Evolutionary conservation across 331 rosid species (phyloP).

Genomic region (Stylosanthes scabra): DNA sequence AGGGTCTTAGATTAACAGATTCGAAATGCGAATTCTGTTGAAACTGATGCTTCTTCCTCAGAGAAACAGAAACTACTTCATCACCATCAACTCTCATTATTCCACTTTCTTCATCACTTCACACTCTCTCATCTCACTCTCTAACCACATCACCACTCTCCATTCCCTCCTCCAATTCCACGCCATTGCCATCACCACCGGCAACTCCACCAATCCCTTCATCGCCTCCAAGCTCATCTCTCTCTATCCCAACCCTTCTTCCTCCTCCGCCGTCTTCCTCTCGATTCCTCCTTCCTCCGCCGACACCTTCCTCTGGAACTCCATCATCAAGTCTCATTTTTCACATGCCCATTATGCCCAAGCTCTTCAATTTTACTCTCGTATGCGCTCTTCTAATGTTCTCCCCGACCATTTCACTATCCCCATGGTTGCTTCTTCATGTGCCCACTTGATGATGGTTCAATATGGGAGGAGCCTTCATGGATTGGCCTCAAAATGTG

Average conservation of each 20-base stretch:
- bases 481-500: conserved; percentile 65
- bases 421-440: conserved; percentile 63
- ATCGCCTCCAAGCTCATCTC: conserved; percentile 78
- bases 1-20: not conserved
- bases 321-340: conserved; percentile 71
- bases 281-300: conserved; percentile 45
- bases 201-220: conserved; percentile 73
- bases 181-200: conserved; percentile 65
- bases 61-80: not conserved
- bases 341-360: conserved; percentile 47
- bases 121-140: conserved; percentile 49
- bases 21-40: conserved; percentile 1
- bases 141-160: conserved; percentile 43
- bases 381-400: conserved; percentile 56
- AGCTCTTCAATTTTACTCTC: conserved; percentile 34
- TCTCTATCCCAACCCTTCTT: conserved; percentile 52
- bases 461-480: conserved; percentile 57
- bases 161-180: conserved; percentile 61
- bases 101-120: conserved; percentile 3
- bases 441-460: conserved; percentile 52
- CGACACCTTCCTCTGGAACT: conserved; percentile 80
- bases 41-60: conserved; percentile 16
- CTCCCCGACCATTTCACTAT: conserved; percentile 65
- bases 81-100: not conserved
- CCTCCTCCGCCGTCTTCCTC: conserved; percentile 50